Percentiles rank a stretch among this genome's conserved stretches.
Conservation (phyloP, 345 rosid genomes). For the Eucalyptus camaldulensis region DNA sequence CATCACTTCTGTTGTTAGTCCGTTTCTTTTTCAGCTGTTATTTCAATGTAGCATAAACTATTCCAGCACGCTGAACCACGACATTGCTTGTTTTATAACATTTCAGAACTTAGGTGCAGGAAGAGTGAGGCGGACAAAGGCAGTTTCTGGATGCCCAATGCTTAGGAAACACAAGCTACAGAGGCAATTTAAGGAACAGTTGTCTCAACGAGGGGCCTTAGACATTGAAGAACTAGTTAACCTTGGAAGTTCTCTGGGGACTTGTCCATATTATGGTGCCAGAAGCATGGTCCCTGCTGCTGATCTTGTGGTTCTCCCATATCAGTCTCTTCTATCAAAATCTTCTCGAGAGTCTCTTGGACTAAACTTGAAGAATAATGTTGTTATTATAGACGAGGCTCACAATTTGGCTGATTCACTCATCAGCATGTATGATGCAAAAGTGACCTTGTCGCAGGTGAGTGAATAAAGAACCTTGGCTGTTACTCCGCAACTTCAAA, state of each 20-base stretch:
- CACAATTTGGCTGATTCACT: slow-evolving; percentile 97
- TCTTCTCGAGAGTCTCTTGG: slow-evolving; percentile 92
- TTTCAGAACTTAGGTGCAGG: slow-evolving; percentile 53
- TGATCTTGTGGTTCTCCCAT: slow-evolving; percentile 89
- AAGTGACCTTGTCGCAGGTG: slow-evolving; percentile 64
- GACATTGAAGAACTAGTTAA: slow-evolving; percentile 91
- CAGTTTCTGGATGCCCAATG: slow-evolving; percentile 78
- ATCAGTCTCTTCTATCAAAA: slow-evolving; percentile 87
- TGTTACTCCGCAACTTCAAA: background rate
- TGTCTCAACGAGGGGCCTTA: slow-evolving; percentile 50
- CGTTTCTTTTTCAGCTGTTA: background rate
- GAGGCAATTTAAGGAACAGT: slow-evolving; percentile 36
- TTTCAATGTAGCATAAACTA: background rate
- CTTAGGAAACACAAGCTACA: slow-evolving; percentile 57
- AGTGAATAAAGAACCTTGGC: background rate
- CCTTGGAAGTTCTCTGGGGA: slow-evolving; percentile 50
- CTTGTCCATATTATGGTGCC: slow-evolving; percentile 95
- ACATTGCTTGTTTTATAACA: background rate
- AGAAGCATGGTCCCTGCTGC: slow-evolving; percentile 62
- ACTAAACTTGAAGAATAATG: slow-evolving; percentile 57
- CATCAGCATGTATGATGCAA: slow-evolving; percentile 78
- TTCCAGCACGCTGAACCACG: background rate
- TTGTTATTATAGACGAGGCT: slow-evolving; percentile 91
- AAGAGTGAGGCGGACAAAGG: slow-evolving; percentile 29
- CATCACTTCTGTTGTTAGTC: background rate